These are phyloP conservation scores for Gentiana straminea DNA, from an alignment of 257 asterid genomes.

Conservation along the genomic window DNA sequence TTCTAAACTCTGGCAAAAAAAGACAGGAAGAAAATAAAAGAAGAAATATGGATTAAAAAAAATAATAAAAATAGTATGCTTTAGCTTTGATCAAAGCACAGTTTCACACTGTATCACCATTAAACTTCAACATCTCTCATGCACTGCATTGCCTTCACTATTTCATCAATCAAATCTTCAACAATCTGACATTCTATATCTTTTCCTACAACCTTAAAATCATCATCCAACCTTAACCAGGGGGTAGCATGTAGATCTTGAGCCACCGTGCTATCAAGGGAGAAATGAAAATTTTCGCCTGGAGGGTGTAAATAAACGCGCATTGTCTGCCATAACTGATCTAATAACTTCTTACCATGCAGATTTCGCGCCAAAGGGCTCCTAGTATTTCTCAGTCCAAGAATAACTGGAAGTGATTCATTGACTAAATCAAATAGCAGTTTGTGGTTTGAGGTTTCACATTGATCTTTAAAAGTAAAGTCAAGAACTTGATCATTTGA, in stretches of 20 bases:
- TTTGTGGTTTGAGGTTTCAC: constrained; percentile 40
- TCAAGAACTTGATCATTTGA: constrained; percentile 16
- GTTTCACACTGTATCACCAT: too few relatives aligned
- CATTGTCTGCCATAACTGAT: constrained; percentile 48
- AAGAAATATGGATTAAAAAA: too few relatives aligned
- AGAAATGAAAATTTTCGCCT: constrained; percentile 27
- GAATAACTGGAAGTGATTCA: constrained; percentile 64
- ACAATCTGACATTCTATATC: constrained; percentile 58
- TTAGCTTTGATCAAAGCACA: too few relatives aligned
- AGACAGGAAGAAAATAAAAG: too few relatives aligned
- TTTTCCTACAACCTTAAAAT: constrained; percentile 40
- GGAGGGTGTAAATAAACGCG: constrained; percentile 36
- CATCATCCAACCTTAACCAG: constrained; percentile 52
- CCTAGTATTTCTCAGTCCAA: constrained; percentile 36
- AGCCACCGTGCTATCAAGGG: constrained; percentile 54
- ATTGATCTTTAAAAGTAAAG: constrained; percentile 14
- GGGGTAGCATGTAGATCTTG: constrained; percentile 46
- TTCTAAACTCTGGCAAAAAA: too few relatives aligned
- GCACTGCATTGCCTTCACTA: constrained; percentile 30
- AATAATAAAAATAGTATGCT: too few relatives aligned
- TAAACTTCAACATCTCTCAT: too few relatives aligned
- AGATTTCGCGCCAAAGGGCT: constrained; percentile 38
- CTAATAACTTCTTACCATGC: constrained; percentile 35
- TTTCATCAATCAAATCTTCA: constrained; percentile 57
- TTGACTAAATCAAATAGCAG: constrained; percentile 62